Conservation (phyloP, 768 basidiomycete species). For the Tricholoma matsutake region DNA sequence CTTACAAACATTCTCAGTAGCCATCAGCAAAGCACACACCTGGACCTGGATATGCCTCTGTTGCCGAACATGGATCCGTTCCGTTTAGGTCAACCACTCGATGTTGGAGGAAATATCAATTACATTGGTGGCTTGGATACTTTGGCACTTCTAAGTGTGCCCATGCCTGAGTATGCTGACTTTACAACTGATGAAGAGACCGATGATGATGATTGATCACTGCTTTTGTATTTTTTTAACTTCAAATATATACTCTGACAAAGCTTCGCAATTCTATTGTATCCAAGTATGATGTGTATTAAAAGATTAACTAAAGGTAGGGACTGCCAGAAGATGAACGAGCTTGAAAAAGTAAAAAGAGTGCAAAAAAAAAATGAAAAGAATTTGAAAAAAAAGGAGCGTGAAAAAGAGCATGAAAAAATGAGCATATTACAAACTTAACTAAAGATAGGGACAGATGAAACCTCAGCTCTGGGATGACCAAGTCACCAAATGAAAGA, state of each 20-base stretch:
- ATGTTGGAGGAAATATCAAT: not conserved
- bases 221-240: too few species aligned
- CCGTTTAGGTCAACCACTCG: not conserved
- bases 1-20: not conserved
- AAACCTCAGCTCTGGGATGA: not conserved
- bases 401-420: not conserved
- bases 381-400: too few species aligned
- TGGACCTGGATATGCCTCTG: not conserved
- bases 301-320: too few species aligned
- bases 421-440: not conserved
- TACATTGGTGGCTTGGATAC: not conserved
- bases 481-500: too few species aligned
- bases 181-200: not conserved
- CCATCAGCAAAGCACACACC: not conserved
- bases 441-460: not conserved
- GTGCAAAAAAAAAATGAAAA: too few species aligned
- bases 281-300: too few species aligned
- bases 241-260: too few species aligned
- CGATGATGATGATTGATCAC: not conserved
- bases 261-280: too few species aligned
- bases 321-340: too few species aligned
- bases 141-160: not conserved
- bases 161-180: not conserved
- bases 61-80: not conserved
- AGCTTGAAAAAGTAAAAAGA: too few species aligned